phyloP scores from a whole-genome alignment of 78 protist species.

The Kipferlia bialata region DNA sequence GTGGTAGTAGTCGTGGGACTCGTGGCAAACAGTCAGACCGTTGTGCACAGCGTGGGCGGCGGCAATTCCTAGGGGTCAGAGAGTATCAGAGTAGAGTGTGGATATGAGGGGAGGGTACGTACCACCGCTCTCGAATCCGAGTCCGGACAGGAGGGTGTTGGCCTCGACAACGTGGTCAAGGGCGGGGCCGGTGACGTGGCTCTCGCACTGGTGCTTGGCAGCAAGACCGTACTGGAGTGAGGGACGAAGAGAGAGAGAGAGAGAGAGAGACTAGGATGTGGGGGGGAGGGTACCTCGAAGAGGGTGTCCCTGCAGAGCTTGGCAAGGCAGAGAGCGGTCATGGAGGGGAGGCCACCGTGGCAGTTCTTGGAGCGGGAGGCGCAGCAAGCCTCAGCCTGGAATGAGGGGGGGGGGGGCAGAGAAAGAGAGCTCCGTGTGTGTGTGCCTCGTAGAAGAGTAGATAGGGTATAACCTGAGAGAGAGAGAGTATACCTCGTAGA shows the following conservation, averaged over 20 bases:
- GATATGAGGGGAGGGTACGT: no score
- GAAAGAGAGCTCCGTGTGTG: no score
- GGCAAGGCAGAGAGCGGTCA: conserved; percentile 4
- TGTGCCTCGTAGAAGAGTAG: no score
- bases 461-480: no score
- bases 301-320: conserved; percentile 7
- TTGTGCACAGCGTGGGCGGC: conserved; percentile 23
- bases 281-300: no score
- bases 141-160: conserved; percentile 18
- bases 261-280: no score
- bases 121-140: conserved; percentile 28
- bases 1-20: conserved; percentile 6
- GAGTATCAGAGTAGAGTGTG: no score
- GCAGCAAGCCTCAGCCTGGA: no score
- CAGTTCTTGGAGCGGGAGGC: neutral
- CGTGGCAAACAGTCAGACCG: neutral
- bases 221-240: neutral
- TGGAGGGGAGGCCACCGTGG: neutral
- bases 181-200: neutral
- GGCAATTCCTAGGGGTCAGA: no score
- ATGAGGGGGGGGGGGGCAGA: no score
- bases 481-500: no score
- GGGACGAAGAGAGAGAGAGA: no score
- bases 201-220: neutral
- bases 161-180: conserved; percentile 19